Percentiles rank a stretch among this genome's conserved stretches.
phyloP scores from a whole-genome alignment of 352 stramenopile species.

The Globisporangium abappressorium region DNA sequence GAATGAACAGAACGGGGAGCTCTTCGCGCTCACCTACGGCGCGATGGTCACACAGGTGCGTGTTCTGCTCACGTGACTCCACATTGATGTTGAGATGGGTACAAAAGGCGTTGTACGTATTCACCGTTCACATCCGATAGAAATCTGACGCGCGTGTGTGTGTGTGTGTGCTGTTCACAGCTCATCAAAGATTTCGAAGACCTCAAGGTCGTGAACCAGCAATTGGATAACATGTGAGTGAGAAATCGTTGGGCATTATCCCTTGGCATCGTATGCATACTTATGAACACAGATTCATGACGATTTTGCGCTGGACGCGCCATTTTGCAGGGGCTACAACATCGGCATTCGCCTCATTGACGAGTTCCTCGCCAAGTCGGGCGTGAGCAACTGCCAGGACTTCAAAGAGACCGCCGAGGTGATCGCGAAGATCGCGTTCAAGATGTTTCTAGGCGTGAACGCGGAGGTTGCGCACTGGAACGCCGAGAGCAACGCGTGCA shows the following conservation, averaged over 20 bases:
- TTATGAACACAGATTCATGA: neutral
- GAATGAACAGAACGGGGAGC: conserved; percentile 90
- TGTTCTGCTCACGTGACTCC: neutral
- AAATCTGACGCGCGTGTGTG: neutral
- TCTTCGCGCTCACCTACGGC: conserved; percentile 98
- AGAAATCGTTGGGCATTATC: too few species aligned
- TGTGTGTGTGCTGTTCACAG: conserved; percentile 20
- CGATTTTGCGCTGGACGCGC: neutral
- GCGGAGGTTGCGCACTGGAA: conserved; percentile 91
- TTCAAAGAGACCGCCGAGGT: conserved; percentile 95
- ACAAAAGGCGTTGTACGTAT: too few species aligned
- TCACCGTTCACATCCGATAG: neutral
- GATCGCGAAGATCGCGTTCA: conserved; percentile 95
- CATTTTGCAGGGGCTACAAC: conserved; percentile 87
- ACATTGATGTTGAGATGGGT: too few species aligned
- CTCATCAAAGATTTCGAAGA: conserved; percentile 97
- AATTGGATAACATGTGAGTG: conserved; percentile 93
- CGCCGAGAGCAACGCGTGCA: conserved; percentile 84
- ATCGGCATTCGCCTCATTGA: conserved; percentile 97
- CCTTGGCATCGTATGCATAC: too few species aligned
- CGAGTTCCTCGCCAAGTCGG: conserved; percentile 97
- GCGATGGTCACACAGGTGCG: conserved; percentile 92
- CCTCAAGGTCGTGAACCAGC: conserved; percentile 92
- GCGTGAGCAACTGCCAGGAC: conserved; percentile 74
- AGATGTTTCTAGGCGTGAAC: conserved; percentile 98